Percentiles rank a stretch among this genome's conserved stretches.
Evolutionary conservation across 345 rosid species (phyloP).

Genomic region (Citropsis articulata): DNA sequence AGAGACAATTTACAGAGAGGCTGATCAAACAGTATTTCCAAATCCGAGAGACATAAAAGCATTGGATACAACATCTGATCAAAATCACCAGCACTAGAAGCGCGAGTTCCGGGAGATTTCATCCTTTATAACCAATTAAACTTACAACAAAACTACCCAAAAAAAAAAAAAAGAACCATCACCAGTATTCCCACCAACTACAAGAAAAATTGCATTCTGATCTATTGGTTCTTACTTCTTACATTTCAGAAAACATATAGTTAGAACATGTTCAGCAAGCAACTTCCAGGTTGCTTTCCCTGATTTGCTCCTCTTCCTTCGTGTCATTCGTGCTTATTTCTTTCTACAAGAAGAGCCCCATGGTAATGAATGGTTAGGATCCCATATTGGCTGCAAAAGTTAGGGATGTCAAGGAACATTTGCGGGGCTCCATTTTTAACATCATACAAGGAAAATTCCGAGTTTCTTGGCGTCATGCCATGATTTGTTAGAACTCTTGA

Average conservation of each 20-base stretch:
- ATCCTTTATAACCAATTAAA: slow-evolving; percentile 17
- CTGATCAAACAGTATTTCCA: background rate
- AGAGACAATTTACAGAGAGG: background rate
- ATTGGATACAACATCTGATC: background rate
- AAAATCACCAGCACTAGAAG: background rate
- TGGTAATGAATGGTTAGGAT: slow-evolving; percentile 23
- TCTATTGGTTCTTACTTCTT: slow-evolving; percentile 15
- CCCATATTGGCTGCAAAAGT: slow-evolving; percentile 17
- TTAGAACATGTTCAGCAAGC: slow-evolving; percentile 18
- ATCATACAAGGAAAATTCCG: slow-evolving; percentile 24
- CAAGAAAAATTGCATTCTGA: slow-evolving; percentile 12
- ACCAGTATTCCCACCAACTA: background rate
- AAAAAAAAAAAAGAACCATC: background rate
- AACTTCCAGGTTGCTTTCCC: background rate
- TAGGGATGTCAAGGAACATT: slow-evolving; percentile 6
- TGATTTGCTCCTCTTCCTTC: background rate
- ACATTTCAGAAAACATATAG: background rate
- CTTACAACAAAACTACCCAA: slow-evolving; percentile 4
- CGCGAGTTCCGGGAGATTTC: background rate
- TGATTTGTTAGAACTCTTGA: slow-evolving; percentile 50
- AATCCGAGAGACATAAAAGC: background rate
- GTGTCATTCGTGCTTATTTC: slow-evolving; percentile 14
- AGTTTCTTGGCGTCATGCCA: slow-evolving; percentile 2
- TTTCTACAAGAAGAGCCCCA: slow-evolving; percentile 7
- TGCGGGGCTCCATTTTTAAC: slow-evolving; percentile 13